A percentile compares a stretch with the other conserved stretches of the same genome.
These are phyloP conservation scores for Pseudogymnoascus sp. DNA, from an alignment of 2,329 filamentous ascomycete genomes.

Conservation along the genomic window DNA sequence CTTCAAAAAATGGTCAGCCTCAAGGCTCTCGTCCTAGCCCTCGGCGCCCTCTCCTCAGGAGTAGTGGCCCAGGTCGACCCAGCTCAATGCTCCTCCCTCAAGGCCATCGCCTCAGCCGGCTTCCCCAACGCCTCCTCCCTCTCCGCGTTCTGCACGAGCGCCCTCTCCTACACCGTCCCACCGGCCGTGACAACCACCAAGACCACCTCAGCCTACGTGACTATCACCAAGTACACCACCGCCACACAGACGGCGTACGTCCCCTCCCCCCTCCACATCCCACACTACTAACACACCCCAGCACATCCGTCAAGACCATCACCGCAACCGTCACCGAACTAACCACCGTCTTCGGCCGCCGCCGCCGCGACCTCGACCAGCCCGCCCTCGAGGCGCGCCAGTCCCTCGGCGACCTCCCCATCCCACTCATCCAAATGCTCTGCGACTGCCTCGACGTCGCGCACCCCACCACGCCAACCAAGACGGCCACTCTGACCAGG, in stretches of 20 bases:
- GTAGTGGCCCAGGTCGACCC: not conserved
- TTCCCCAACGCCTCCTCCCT: not conserved
- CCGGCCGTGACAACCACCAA: constrained; percentile 3
- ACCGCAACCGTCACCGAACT: not conserved
- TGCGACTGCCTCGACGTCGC: not conserved
- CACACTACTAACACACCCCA: not conserved
- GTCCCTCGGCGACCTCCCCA: not conserved
- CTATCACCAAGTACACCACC: not conserved
- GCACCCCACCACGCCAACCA: not conserved
- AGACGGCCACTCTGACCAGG: not conserved
- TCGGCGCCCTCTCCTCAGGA: not conserved
- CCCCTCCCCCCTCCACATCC: not conserved
- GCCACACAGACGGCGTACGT: not conserved
- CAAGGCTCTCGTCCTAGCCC: not conserved
- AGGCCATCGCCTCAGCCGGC: not conserved
- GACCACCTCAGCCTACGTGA: not conserved
- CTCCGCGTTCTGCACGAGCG: constrained; percentile 4
- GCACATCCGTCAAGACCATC: not conserved
- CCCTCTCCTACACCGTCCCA: constrained; percentile 2
- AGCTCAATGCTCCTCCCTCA: not conserved
- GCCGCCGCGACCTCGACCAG: not conserved
- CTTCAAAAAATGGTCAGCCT: constrained; percentile 8
- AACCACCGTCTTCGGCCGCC: not conserved
- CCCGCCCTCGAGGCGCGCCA: not conserved
- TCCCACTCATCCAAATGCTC: not conserved